Evolutionary conservation across 768 basidiomycete genomes (phyloP), one percentile per base, ranked within the genome.

Genomic region (Hortiboletus campestris): DNA sequence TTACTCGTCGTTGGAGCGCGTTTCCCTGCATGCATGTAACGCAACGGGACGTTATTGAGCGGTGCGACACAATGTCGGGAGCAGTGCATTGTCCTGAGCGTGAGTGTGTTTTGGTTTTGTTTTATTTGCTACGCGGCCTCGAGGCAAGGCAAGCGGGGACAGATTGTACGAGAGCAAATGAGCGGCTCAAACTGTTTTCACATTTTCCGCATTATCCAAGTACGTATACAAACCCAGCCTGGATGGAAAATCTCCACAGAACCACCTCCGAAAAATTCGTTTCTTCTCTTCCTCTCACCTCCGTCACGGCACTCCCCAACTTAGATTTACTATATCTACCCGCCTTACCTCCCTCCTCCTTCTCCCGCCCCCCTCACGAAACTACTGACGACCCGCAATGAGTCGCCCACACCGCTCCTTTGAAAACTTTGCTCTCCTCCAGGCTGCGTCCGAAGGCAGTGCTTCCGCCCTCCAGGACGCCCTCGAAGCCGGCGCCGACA

Each of bases 401-500:
- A 73, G 70, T 72, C 72, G 72, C 49, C 63, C 67, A 63, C 67
- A 72, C 65, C 71, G 71, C 60, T 72, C 71, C 17, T 74, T 74
- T 74, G 71, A 74, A 73, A 74, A 72, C 44, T 72, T 69, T 28
- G 70, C 71, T 22, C 73, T 85, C 49, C 82, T 85, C 59, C 71
- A 70, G 46, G 84, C 82, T 35, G 85, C 85, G 43, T 76, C 80
- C 22, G 72, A 70, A 44, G 89, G 85, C 46, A 79, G 84, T 63
- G 75, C 81, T 42, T 70, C 76, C 31, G 82, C 77, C 42, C 77
- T 88, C 17, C 75, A 70, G 20, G 76, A 72, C 48, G 80, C 84
- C 41, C 74, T 91, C 52, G 72, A 74, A 9, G 70, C 76, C 38
- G 87, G 85, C 40, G 86, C 86, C 9, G 85, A 89, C 67, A 77